phyloP scores from a whole-genome alignment of 2,329 filamentous ascomycete species.

The Alternaria panax region DNA sequence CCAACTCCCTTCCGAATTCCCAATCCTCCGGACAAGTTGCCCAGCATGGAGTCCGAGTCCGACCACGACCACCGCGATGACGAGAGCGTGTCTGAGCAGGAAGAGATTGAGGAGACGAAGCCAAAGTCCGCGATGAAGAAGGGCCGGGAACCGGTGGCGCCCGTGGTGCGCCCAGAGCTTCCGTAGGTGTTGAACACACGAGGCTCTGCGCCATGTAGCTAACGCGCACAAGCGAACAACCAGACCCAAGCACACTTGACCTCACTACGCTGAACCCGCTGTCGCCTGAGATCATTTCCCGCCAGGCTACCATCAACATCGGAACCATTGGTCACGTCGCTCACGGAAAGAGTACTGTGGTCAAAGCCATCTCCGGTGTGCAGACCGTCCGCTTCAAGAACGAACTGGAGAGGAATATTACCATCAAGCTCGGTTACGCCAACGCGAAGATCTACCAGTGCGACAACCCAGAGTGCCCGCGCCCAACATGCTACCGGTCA shows the following conservation, averaged over 20 bases:
- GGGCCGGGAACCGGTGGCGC: slow-evolving; percentile 63
- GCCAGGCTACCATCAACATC: slow-evolving; percentile 99
- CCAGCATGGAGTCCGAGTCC: slow-evolving; percentile 53
- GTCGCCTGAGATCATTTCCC: slow-evolving; percentile 94
- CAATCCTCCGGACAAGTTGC: slow-evolving; percentile 8
- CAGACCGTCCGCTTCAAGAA: slow-evolving; percentile 99
- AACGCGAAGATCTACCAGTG: slow-evolving; percentile 99
- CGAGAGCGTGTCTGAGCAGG: slow-evolving; percentile 71
- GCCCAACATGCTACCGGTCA: slow-evolving; percentile 93
- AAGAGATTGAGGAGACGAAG: slow-evolving; percentile 69
- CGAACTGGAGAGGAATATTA: slow-evolving; percentile 98
- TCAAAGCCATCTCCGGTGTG: slow-evolving; percentile 98
- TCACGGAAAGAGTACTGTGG: slow-evolving; percentile 98
- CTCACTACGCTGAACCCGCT: slow-evolving; percentile 80
- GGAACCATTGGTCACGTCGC: slow-evolving; percentile 98
- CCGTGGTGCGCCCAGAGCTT: slow-evolving; percentile 68
- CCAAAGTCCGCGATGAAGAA: slow-evolving; percentile 89
- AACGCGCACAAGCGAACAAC: slow-evolving; percentile 69
- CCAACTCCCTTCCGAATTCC: background rate
- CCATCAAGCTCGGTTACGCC: slow-evolving; percentile 99
- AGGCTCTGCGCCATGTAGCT: slow-evolving; percentile 18
- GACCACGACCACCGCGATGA: slow-evolving; percentile 52
- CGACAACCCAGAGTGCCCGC: slow-evolving; percentile 87
- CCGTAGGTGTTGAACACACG: slow-evolving; percentile 56
- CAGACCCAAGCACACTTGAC: slow-evolving; percentile 88